phyloP scores from a whole-genome alignment of 441 rosid genomes.

The Pelargonium australe region DNA sequence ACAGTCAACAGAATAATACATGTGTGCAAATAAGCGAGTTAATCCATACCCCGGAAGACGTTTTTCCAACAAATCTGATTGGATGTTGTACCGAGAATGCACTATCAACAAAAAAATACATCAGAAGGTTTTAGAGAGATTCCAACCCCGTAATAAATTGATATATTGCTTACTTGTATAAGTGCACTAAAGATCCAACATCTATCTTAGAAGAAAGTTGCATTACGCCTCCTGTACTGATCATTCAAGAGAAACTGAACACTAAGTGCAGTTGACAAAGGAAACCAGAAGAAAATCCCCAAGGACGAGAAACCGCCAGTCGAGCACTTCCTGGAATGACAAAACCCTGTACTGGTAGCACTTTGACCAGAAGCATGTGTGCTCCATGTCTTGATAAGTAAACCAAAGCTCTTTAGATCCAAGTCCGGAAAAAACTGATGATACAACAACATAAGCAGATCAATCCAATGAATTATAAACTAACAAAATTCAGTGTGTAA shows the following conservation, averaged over 20 bases:
- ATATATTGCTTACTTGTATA: conserved; percentile 31
- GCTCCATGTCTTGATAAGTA: conserved; percentile 62
- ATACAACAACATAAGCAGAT: conserved; percentile 3
- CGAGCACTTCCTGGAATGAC: conserved; percentile 81
- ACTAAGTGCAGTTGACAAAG: conserved; percentile 91
- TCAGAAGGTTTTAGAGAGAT: conserved; percentile 10
- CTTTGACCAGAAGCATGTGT: conserved; percentile 50
- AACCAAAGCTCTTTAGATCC: conserved; percentile 35
- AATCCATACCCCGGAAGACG: conserved; percentile 36
- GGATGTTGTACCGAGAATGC: conserved; percentile 39
- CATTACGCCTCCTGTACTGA: conserved; percentile 55
- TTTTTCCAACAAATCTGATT: conserved; percentile 26
- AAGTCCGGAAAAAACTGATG: conserved; percentile 51
- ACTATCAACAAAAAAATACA: conserved; percentile 24
- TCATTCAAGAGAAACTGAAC: conserved; percentile 35
- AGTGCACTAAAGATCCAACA: conserved; percentile 48
- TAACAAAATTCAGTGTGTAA: not conserved
- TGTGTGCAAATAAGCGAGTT: not conserved
- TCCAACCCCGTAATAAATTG: not conserved
- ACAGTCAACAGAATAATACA: not conserved
- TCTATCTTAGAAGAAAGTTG: conserved; percentile 51
- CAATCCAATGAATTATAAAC: not conserved
- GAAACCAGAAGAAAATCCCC: conserved; percentile 75
- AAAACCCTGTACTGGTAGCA: conserved; percentile 56
- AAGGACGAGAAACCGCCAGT: conserved; percentile 70